Evolutionary conservation across 371 early-diverging fungal genomes (phyloP), one percentile per base, ranked within the genome.

Genomic region (Mucor saturninus): DNA sequence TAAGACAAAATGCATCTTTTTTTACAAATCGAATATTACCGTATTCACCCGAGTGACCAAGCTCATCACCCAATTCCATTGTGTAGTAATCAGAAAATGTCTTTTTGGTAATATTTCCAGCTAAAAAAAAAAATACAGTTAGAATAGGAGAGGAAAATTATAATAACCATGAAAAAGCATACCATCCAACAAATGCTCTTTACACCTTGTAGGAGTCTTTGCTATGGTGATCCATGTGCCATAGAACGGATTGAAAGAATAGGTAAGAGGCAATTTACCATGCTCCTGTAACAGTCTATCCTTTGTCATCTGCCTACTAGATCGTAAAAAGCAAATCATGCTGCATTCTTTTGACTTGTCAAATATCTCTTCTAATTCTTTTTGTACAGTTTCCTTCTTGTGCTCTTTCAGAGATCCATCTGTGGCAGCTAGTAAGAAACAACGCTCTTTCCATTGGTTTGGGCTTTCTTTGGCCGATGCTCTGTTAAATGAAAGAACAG

Each of bases 251-350:
- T 61, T 69, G 11, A 62, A 35, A 21, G 30, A 26, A 35, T 53
- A 60, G 11, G 43, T 8, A 26, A 29, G 8, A 11, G 39, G 45
- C 2, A 38, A 11, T 45, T 40, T 43, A n/a, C 52, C 39, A 31
- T 32, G 26, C 50, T 56, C 21, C 31, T 50, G 26, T 13, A 50
- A 50, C 1, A 50, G 29, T 50, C 50, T 45, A 26, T 60, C 43
- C 21, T 56, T 64, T 43, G 63, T 38, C 28, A 64, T 35, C 26
- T 55, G 28, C 43, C 42, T 29, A 30, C 65, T 69, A 15, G 61
- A 50, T 48, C 39, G 64, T 54, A 69, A 52, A 37, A 69, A 69
- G 29, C 69, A 69, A 35, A 69, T 40, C 69, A 69, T 69, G 4
- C 49, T 64, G 39, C 69, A 69, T 14, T 64, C 45, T 61, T 49